These are phyloP conservation scores for Bauhinia variegata DNA, from an alignment of 306 rosid genomes.

Conservation along the genomic window DNA sequence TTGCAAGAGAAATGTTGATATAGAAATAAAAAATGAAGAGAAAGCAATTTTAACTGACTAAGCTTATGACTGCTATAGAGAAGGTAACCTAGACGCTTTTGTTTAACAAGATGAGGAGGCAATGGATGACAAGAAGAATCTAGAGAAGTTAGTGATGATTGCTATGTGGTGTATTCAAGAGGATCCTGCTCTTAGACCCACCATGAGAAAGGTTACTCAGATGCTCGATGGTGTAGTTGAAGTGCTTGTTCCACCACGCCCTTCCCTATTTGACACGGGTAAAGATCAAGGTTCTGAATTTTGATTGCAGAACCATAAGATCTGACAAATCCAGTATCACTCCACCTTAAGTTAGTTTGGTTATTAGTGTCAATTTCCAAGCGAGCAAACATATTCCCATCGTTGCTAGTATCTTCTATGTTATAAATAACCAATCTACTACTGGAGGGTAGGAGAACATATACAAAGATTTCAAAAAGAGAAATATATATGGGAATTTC, in stretches of 20 bases:
- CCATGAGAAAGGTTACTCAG: slow-evolving; percentile 39
- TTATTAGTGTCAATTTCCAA: too few relatives aligned
- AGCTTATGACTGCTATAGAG: slow-evolving; percentile 32
- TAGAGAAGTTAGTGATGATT: slow-evolving; percentile 42
- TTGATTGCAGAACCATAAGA: too few relatives aligned
- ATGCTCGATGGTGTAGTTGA: slow-evolving; percentile 51
- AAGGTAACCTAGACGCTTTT: slow-evolving; percentile 21
- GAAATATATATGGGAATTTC: too few relatives aligned
- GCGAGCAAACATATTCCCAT: too few relatives aligned
- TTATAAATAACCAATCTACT: too few relatives aligned
- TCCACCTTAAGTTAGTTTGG: too few relatives aligned
- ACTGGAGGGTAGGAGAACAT: too few relatives aligned
- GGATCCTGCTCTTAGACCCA: slow-evolving; percentile 37
- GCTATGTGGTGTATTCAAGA: slow-evolving; percentile 47
- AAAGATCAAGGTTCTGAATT: too few relatives aligned
- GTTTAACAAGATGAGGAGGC: slow-evolving; percentile 25
- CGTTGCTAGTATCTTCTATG: too few relatives aligned
- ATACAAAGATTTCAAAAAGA: too few relatives aligned
- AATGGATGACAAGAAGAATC: slow-evolving; percentile 11
- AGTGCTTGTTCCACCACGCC: slow-evolving; percentile 42
- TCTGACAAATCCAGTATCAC: too few relatives aligned
- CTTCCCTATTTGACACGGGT: slow-evolving; percentile 8
- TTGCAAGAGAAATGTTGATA: slow-evolving; percentile 31
- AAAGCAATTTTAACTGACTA: slow-evolving; percentile 29
- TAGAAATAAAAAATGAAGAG: neutral